These are phyloP conservation scores for Elsinoe ampelina DNA, from an alignment of 2,329 filamentous ascomycete genomes.

Conservation along the genomic window DNA sequence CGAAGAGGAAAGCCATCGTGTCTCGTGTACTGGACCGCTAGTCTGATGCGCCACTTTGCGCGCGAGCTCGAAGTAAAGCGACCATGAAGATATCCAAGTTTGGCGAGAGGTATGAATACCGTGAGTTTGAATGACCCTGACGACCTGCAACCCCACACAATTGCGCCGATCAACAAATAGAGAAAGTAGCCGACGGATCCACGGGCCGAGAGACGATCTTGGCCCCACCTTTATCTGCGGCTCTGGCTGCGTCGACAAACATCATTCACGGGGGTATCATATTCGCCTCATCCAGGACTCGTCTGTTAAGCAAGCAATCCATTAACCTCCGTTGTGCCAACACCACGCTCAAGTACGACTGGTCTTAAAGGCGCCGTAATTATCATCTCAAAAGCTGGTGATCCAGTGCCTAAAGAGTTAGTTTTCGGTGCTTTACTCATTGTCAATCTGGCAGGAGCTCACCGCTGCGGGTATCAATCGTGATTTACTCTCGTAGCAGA, in stretches of 20 bases:
- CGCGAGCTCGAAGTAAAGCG: neutral
- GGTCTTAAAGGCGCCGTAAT: neutral
- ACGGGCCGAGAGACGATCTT: neutral
- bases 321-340: neutral
- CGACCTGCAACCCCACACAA: neutral
- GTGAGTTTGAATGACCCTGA: slow-evolving; percentile 2
- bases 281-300: too few relatives aligned
- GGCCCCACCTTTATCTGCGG: neutral
- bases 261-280: too few relatives aligned
- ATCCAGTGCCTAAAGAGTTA: slow-evolving; percentile 16
- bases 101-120: neutral
- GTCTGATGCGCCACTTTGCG: neutral
- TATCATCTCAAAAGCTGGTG: slow-evolving; percentile 16
- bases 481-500: slow-evolving; percentile 61
- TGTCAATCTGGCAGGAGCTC: neutral
- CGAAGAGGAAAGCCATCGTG: slow-evolving; percentile 62
- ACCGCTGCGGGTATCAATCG: slow-evolving; percentile 53
- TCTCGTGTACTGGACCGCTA: slow-evolving; percentile 7
- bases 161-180: slow-evolving; percentile 3
- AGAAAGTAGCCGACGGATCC: neutral
- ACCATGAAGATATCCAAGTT: neutral
- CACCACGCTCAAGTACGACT: neutral
- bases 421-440: neutral
- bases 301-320: too few relatives aligned
- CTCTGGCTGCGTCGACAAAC: too few relatives aligned